Evolutionary conservation across 2,329 filamentous ascomycete genomes (phyloP).

Genomic region (Arthrobotrys megalospora): DNA sequence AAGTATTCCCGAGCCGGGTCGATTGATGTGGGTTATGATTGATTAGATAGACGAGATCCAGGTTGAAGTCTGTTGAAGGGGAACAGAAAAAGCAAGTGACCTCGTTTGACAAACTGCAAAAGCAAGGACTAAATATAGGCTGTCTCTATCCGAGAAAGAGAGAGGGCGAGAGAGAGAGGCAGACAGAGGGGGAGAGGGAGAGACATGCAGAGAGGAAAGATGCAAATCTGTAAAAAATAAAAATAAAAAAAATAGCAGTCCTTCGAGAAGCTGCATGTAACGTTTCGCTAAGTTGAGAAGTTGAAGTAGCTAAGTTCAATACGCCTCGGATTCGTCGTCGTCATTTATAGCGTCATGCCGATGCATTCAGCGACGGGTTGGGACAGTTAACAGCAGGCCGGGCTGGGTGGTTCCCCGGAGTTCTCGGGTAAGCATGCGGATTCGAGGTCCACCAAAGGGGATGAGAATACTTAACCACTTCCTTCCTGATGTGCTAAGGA

Average conservation of each 20-base stretch:
- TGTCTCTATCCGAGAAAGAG: not conserved
- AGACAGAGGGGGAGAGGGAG: not conserved
- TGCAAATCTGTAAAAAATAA: not conserved
- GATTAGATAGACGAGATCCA: constrained; percentile 53
- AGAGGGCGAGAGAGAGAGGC: not conserved
- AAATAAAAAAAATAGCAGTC: not conserved
- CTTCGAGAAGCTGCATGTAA: constrained; percentile 25
- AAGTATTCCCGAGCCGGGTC: constrained; percentile 44
- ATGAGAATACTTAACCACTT: not conserved
- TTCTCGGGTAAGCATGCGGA: constrained; percentile 4
- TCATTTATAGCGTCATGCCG: constrained; percentile 38
- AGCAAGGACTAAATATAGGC: not conserved
- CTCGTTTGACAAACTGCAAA: not conserved
- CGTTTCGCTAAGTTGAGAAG: constrained; percentile 13
- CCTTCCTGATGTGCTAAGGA: not conserved
- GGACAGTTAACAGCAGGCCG: too few species aligned
- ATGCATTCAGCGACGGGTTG: constrained; percentile 11
- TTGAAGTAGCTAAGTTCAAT: not conserved
- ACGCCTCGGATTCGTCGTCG: constrained; percentile 15
- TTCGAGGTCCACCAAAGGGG: not conserved
- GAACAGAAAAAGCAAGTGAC: not conserved
- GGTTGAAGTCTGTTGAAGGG: not conserved
- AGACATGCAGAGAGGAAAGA: not conserved
- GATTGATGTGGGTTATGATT: constrained; percentile 25
- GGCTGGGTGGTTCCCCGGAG: not conserved